Percentiles rank a stretch among this genome's conserved stretches.
Evolutionary conservation across 306 rosid genomes (phyloP).

Genomic region (Boehmeria nivea): DNA sequence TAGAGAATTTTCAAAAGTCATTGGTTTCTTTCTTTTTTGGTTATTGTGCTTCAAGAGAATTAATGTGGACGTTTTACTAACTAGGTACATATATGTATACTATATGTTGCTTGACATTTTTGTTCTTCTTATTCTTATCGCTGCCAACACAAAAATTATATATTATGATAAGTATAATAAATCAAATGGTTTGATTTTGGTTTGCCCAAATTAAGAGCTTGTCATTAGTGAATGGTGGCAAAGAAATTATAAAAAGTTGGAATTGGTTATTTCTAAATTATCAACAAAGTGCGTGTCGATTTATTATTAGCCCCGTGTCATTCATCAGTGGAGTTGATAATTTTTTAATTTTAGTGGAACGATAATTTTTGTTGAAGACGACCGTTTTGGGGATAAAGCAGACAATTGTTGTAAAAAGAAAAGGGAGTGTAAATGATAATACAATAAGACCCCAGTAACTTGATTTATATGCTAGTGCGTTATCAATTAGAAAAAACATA

Average conservation of each 20-base stretch:
- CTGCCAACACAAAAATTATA: no score
- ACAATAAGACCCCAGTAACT: no score
- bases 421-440: no score
- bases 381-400: not conserved
- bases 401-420: no score
- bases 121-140: not conserved
- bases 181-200: no score
- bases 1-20: not conserved
- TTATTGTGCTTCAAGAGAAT: not conserved
- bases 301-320: not conserved
- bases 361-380: not conserved
- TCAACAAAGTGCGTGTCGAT: not conserved
- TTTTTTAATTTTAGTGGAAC: not conserved
- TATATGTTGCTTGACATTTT: not conserved
- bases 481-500: no score
- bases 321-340: not conserved
- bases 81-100: not conserved
- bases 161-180: no score
- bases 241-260: not conserved
- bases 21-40: not conserved
- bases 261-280: not conserved
- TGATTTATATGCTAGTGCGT: not conserved
- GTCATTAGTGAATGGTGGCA: not conserved
- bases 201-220: no score
- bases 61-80: slow-evolving; percentile 15